Evolutionary conservation across 2,329 filamentous ascomycete genomes (phyloP).

Genomic region (Exophiala sideris): DNA sequence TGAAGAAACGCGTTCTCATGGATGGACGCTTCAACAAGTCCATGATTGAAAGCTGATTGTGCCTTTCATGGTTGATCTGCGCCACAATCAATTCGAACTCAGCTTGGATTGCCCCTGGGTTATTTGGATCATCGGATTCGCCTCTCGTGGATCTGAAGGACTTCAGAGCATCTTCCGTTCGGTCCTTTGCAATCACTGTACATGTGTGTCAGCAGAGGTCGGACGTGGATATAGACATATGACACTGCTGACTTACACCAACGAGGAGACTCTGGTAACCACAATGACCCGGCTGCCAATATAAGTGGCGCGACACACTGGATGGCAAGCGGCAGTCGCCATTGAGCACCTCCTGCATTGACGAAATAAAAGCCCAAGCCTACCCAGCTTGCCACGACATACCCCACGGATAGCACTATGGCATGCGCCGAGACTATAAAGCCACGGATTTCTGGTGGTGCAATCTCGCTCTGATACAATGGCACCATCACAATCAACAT

Average conservation of each 20-base stretch:
- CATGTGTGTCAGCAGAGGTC: background rate
- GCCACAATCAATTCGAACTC: slow-evolving; percentile 4
- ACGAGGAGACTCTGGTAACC: slow-evolving; percentile 30
- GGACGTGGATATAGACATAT: background rate
- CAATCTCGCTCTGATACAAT: slow-evolving; percentile 13
- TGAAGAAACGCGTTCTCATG: slow-evolving; percentile 7
- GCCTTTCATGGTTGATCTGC: slow-evolving; percentile 1
- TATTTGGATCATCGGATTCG: background rate
- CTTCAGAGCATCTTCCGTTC: slow-evolving; percentile 17
- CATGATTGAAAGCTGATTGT: background rate
- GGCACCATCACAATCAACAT: slow-evolving; percentile 11
- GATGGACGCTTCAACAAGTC: slow-evolving; percentile 9
- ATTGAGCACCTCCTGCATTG: slow-evolving; percentile 5
- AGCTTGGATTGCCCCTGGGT: slow-evolving; percentile 11
- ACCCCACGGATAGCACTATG: slow-evolving; percentile 8
- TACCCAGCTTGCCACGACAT: slow-evolving; percentile 12
- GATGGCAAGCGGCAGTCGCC: slow-evolving; percentile 16
- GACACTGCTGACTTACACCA: slow-evolving; percentile 14
- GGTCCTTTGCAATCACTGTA: slow-evolving; percentile 25
- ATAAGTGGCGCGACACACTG: slow-evolving; percentile 12
- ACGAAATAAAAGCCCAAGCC: slow-evolving; percentile 15
- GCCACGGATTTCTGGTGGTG: slow-evolving; percentile 15
- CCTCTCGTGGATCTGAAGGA: background rate
- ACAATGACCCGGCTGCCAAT: slow-evolving; percentile 40
- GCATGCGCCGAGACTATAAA: slow-evolving; percentile 15